Conservation (phyloP, 805 yeast genomes). For the Torulaspora delbrueckii region DNA sequence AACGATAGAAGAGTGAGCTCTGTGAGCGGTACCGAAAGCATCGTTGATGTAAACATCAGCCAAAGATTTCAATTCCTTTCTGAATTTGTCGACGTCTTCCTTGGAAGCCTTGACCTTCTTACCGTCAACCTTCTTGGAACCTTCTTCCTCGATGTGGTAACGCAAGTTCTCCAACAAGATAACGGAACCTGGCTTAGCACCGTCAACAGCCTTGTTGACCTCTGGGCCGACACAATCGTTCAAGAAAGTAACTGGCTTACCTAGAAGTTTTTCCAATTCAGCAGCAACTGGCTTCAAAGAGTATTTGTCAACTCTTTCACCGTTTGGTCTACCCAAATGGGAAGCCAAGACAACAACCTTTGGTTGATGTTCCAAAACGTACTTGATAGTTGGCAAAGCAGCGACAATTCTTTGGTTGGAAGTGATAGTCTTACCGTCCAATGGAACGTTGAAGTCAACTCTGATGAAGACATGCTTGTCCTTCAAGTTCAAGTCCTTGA, state of each 20-base stretch:
- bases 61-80: conserved; percentile 81
- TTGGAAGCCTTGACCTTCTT: conserved; percentile 88
- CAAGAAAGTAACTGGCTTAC: conserved; percentile 72
- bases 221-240: conserved; percentile 89
- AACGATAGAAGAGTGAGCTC: conserved; percentile 99
- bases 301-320: conserved; percentile 79
- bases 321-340: conserved; percentile 99
- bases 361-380: conserved; percentile 87
- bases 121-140: conserved; percentile 87
- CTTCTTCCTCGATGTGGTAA: conserved; percentile 97
- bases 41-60: conserved; percentile 98
- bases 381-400: conserved; percentile 96
- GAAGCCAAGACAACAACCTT: conserved; percentile 90
- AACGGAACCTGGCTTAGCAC: conserved; percentile 73
- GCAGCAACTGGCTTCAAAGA: conserved; percentile 90
- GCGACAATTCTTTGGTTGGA: conserved; percentile 99
- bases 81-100: conserved; percentile 79
- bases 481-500: conserved; percentile 79
- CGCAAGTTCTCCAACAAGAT: conserved; percentile 94
- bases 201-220: conserved; percentile 73
- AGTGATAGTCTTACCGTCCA: conserved; percentile 95
- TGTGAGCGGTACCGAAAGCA: conserved; percentile 99
- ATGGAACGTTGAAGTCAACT: conserved; percentile 93
- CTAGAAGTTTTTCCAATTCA: conserved; percentile 77
- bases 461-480: conserved; percentile 97